Conservation (phyloP, 176 grass and related monocot genomes). For the Carex pumila region DNA sequence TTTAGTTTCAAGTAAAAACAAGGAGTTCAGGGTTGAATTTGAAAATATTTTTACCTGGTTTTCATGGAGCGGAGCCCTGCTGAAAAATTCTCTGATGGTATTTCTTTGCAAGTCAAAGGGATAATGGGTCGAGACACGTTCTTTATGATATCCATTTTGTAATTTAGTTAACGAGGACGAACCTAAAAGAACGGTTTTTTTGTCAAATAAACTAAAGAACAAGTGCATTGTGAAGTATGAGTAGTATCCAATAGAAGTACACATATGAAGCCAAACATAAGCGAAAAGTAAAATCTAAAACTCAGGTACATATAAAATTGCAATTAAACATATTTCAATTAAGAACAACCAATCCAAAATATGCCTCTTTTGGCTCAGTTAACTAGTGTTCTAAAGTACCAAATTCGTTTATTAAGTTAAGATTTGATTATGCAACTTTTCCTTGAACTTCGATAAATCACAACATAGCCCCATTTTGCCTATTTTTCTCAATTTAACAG, state of each 20-base stretch:
- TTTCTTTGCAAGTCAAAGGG: constrained; percentile 63
- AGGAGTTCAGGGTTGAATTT: neutral
- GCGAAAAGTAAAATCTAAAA: no score
- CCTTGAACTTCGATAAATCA: neutral
- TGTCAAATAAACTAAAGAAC: neutral
- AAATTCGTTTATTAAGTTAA: neutral
- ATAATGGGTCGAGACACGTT: constrained; percentile 44
- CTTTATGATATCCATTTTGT: constrained; percentile 40
- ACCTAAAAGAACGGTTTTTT: constrained; percentile 37
- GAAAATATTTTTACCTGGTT: constrained; percentile 36
- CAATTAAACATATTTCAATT: no score
- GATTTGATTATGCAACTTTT: neutral
- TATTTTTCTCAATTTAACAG: neutral
- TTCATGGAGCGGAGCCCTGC: constrained; percentile 36
- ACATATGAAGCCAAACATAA: neutral
- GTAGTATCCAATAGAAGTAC: neutral
- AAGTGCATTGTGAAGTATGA: neutral
- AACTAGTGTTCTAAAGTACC: neutral
- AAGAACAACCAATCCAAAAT: neutral
- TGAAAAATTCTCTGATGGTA: constrained; percentile 62
- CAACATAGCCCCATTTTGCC: neutral
- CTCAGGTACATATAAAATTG: no score
- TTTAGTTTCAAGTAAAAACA: neutral
- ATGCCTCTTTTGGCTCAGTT: neutral
- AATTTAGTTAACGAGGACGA: constrained; percentile 41